Evolutionary conservation across 805 yeast genomes (phyloP), one percentile per base, ranked within the genome.

Genomic region (Diddensiella transvaalensis): DNA sequence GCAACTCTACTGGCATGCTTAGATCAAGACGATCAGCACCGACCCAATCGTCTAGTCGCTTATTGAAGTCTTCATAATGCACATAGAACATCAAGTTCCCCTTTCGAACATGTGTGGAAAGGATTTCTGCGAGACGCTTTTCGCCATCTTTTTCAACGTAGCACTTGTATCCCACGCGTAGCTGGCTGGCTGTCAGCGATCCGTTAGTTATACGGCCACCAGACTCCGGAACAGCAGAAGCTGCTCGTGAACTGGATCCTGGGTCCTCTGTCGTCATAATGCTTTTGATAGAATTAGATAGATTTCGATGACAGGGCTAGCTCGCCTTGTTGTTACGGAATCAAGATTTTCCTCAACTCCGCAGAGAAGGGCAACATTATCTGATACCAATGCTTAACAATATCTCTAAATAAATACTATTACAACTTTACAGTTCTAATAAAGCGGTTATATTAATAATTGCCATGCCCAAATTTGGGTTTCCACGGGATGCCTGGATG

Each of bases 31-130:
- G 75, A 32, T 80, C 82, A 3, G 79, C 73, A 18, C 76, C 73
- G 4, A 93, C 79, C 98, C 98, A 91, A 66, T 93, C 99, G 70
- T 93, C 99, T 57, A 93, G 75, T 66, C 99, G 85, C 67, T 93
- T 93, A 72, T 93, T 93, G 73, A 83, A 93, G 57, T 90, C 96
- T 46, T 82, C 87, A 69, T 89, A 93, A 66, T 93, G 99, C 24
- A 93, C 96, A 64, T 93, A 93, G 65, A 84, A 90, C 55, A 80
- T 86, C 26, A 81, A 79, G 52, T 85, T 78, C 11, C 90, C 87
- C 63, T 88, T 84, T 60, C 86, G 81, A 40, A 77, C 67, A 53
- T 86, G 87, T 43, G 80, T 76, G 17, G 90, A 87, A 40, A 93
- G 70, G 38, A 93, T 80, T 63, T 93, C 99, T 1, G 98, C 97